phyloP scores from a whole-genome alignment of 2,329 filamentous ascomycete species.

The Dactylellina sp. region DNA sequence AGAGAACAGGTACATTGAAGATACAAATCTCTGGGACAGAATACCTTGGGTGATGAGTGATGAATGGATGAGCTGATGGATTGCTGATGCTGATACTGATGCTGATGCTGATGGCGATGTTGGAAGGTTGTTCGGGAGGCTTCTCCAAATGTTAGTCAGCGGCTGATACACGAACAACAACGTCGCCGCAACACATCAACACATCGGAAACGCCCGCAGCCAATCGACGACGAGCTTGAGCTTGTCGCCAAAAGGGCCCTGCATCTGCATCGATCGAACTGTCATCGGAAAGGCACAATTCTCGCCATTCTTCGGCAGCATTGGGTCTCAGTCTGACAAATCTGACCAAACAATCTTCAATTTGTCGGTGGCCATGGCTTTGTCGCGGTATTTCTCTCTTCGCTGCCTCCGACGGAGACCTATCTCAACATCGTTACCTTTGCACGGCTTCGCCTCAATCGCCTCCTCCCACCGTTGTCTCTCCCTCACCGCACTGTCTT shows the following conservation, averaged over 20 bases:
- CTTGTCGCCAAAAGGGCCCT: slow-evolving; percentile 7
- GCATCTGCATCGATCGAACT: neutral
- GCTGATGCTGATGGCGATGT: slow-evolving; percentile 10
- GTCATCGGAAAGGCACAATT: neutral
- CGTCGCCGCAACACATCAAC: slow-evolving; percentile 29
- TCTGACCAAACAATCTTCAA: slow-evolving; percentile 1
- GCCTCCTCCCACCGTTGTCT: slow-evolving; percentile 38
- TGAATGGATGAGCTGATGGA: neutral
- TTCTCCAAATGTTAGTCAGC: neutral
- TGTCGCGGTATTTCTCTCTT: slow-evolving; percentile 28
- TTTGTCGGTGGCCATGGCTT: slow-evolving; percentile 33
- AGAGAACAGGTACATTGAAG: neutral
- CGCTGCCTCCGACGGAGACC: slow-evolving; percentile 36
- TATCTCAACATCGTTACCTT: slow-evolving; percentile 5
- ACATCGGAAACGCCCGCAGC: slow-evolving; percentile 5
- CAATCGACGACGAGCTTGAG: too few relatives aligned
- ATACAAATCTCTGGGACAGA: too few relatives aligned
- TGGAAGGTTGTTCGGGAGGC: slow-evolving; percentile 4
- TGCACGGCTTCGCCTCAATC: slow-evolving; percentile 38
- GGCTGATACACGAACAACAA: slow-evolving; percentile 1
- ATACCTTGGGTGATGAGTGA: neutral
- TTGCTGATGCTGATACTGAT: neutral
- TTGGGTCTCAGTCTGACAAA: slow-evolving; percentile 25
- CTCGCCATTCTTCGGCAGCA: neutral
- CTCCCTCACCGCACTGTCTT: slow-evolving; percentile 12